Evolutionary conservation across 495 filamentous ascomycete genomes (phyloP).

Genomic region (Xylaria nigripes): DNA sequence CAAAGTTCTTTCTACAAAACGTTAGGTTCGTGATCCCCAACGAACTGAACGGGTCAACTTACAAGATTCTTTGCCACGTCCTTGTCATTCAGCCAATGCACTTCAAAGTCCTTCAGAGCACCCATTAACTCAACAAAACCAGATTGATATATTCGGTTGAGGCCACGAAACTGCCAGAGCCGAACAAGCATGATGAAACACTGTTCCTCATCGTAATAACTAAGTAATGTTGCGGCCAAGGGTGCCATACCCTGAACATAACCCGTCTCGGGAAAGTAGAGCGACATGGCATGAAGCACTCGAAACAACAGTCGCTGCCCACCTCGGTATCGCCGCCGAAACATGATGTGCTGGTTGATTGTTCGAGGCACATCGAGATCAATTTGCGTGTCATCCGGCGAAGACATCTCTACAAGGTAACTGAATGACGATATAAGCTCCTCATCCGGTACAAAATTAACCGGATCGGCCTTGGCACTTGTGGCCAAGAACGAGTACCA

Average conservation of each 20-base stretch:
- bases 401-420: constrained; percentile 60
- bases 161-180: constrained; percentile 79
- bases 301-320: constrained; percentile 90
- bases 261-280: constrained; percentile 85
- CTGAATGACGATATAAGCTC: constrained; percentile 63
- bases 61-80: constrained; percentile 73
- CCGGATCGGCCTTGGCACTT: constrained; percentile 59
- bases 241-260: constrained; percentile 99
- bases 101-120: constrained; percentile 81
- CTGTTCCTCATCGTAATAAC: constrained; percentile 93
- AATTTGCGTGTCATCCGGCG: constrained; percentile 91
- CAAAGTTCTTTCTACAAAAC: constrained; percentile 57
- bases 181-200: constrained; percentile 93
- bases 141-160: constrained; percentile 73
- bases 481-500: constrained; percentile 91
- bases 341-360: constrained; percentile 96
- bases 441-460: constrained; percentile 52
- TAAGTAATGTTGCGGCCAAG: constrained; percentile 83
- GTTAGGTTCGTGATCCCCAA: constrained; percentile 8
- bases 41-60: constrained; percentile 30
- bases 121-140: constrained; percentile 85
- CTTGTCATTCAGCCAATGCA: constrained; percentile 67
- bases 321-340: constrained; percentile 79
- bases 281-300: constrained; percentile 80
- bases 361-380: constrained; percentile 95